These are phyloP conservation scores for Aegle marmelos DNA, from an alignment of 345 rosid genomes.

Conservation along the genomic window DNA sequence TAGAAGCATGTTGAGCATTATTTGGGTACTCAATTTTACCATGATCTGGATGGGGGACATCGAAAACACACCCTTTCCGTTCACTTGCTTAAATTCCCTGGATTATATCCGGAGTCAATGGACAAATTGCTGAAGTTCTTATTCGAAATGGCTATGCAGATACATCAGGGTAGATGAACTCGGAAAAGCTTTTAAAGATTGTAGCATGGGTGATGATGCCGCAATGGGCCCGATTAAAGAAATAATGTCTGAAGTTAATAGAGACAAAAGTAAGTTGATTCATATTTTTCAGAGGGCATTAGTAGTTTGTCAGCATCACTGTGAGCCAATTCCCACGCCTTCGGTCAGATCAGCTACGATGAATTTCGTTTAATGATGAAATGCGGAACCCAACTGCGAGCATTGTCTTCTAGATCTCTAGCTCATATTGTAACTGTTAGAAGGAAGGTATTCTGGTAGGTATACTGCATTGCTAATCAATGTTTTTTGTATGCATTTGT, in stretches of 20 bases:
- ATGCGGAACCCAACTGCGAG: conserved; percentile 64
- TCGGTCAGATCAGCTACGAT: conserved; percentile 76
- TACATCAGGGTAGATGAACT: conserved; percentile 82
- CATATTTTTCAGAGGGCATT: background rate
- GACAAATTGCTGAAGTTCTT: background rate
- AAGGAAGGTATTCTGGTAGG: background rate
- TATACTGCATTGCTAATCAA: background rate
- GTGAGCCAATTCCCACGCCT: background rate
- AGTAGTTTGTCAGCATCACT: background rate
- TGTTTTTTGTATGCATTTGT: background rate
- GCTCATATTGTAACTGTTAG: background rate
- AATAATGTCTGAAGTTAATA: conserved; percentile 84
- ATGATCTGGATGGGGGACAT: background rate
- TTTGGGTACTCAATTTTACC: background rate
- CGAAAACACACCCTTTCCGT: background rate
- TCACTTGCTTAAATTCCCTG: background rate
- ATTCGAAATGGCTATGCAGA: conserved; percentile 26
- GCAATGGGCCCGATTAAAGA: conserved; percentile 49
- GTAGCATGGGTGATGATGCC: conserved; percentile 70
- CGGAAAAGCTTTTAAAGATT: conserved; percentile 68
- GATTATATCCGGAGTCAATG: background rate
- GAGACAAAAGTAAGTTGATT: conserved; percentile 62
- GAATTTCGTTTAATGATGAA: conserved; percentile 89
- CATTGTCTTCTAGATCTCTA: conserved; percentile 36
- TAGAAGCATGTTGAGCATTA: background rate